Base-by-base conservation (phyloP, 306 rosid species). In the Vigna reflexopilosa region DNA sequence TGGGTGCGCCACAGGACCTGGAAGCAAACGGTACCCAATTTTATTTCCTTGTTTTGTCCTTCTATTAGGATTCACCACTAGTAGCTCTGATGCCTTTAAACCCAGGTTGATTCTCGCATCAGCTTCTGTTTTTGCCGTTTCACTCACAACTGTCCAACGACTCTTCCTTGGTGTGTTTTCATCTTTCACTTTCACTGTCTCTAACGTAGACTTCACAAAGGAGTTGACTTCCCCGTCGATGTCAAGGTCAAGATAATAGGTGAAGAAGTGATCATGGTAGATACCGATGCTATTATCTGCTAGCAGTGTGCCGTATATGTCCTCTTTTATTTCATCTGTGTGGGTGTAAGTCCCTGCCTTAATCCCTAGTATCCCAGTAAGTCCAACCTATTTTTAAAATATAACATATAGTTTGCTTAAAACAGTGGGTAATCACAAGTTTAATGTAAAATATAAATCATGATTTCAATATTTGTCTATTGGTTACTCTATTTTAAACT, bases 181-280 rank as follows among this genome's bases (percentile, higher is more conserved):
- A 40, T 63, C 66, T 13, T 42, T 73, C 17, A 73, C 81, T 36
- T 11, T 67, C 16, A 61, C 75, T 0, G 83, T 82, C 67, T 87
- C 82, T 49, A 85, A 75, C 32, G 58, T 82, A 36, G 72, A 34
- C 79, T 83, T 91, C n/a, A 87, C 87, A 71, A 86, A 89, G 67
- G 96, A 89, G 45, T 89, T 89, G 42, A 58, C 66, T 52, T 66
- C 81, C 4, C 90, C 89, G 70, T 84, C 91, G 57, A 89, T 80
- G 82, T 88, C 91, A n/a, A 88, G 91, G 75, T 87, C 89, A 36
- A 90, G 89, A 77, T 87, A 67, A 34, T 80, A 89, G 0, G 75
- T 77, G 44, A 89, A 40, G 71, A 70, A 89, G 26, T 91, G 96
- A 24, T 91, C 96, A 65, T 91, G 96, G 81, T 80, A 59, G 6